Conservation (phyloP, 1,284 basidiomycete species). For the Ceratobasidium sp. region DNA sequence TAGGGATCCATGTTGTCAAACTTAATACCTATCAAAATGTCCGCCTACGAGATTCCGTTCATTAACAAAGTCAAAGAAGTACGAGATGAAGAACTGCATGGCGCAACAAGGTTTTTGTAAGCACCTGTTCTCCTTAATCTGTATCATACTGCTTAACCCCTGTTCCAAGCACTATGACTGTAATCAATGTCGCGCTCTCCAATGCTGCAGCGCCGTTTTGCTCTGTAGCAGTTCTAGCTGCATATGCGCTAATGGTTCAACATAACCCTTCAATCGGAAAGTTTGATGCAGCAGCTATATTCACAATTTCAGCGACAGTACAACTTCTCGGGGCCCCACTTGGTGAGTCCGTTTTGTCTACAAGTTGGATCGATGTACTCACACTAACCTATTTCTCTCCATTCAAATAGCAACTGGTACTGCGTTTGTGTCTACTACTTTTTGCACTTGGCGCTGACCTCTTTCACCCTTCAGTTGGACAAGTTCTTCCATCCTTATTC, state of each 20-base stretch:
- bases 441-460: background rate
- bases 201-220: background rate
- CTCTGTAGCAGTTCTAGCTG: background rate
- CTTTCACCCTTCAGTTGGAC: background rate
- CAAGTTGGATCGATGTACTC: background rate
- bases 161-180: background rate
- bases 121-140: background rate
- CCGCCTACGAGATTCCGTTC: slow-evolving; percentile 4
- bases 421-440: too few species aligned
- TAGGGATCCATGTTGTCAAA: slow-evolving; percentile 11
- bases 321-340: background rate
- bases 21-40: slow-evolving; percentile 15
- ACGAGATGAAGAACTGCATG: background rate
- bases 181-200: background rate
- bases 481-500: slow-evolving; percentile 6
- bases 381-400: background rate
- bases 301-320: slow-evolving; percentile 9
- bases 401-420: background rate
- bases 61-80: slow-evolving; percentile 4
- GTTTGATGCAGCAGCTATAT: slow-evolving; percentile 1
- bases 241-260: slow-evolving; percentile 18
- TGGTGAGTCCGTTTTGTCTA: background rate
- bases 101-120: slow-evolving; percentile 1
- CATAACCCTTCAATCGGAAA: background rate
- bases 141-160: background rate